Evolutionary conservation across 768 basidiomycete species (phyloP), one percentile per base, ranked within the genome.

Genomic region (Cystofilobasidium bisporidii): DNA sequence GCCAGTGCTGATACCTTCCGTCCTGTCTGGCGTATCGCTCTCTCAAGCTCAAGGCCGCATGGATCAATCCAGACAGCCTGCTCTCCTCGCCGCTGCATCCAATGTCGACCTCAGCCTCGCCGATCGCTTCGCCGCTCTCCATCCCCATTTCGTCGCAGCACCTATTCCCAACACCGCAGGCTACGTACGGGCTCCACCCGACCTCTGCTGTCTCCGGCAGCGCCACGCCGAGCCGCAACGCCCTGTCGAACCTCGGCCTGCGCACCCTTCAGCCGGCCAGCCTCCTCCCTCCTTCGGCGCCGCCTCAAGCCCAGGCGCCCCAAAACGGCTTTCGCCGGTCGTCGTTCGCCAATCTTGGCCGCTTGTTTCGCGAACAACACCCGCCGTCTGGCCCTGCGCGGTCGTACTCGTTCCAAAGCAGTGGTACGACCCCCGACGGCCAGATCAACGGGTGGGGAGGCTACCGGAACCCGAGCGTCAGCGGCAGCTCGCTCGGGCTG

Each of bases 21-120:
- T 28, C n/a, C 1, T 20, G n/a, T n/a, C n/a, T n/a, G n/a, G n/a
- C n/a, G n/a, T 32, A n/a, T 30, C 8, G 3, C 14, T 56, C 9
- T 17, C 53, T 56, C 47, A n/a, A 56, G 53, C 30, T 56, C 15
- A 56, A 56, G 20, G 53, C 53, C 15, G 53, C 53, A 3, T 56
- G 53, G 53, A 56, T 56, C 53, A 56, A 56, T 30, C 53, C 53
- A 15, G 53, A 56, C 14, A 56, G 53, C 53, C 30, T 56, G 28
- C 53, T 56, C 2, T 56, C 53, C 3, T 30, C 53, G 28, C 53
- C 53, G 53, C 30, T 56, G 22, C 28, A 2, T 1, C 53, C 53
- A 3, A 50, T 50, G 48, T 50, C 48, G 48, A 26, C 53, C 53
- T 28, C 53, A 2, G 22, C 53, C 28, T 56, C 30, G 12, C 53